These are phyloP conservation scores for Mycena rebaudengoi DNA, from an alignment of 768 basidiomycete genomes.

Conservation along the genomic window DNA sequence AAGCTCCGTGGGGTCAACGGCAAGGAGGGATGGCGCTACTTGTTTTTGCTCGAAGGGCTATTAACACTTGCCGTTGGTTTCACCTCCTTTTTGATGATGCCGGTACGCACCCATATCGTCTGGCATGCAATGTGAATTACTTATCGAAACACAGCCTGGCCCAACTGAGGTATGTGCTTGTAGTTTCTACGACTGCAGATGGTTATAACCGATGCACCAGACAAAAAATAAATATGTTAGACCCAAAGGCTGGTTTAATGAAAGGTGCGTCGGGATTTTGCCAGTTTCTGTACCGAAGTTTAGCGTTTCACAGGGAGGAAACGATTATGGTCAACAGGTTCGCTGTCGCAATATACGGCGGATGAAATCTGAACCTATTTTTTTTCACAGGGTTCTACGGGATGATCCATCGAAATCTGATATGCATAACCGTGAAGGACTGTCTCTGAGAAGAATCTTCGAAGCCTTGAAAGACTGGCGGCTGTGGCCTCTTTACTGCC, in stretches of 20 bases:
- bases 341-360: neutral
- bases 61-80: constrained; percentile 13
- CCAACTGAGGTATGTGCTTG: too few species aligned
- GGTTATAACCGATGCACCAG: too few species aligned
- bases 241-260: constrained; percentile 73
- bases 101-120: constrained; percentile 57
- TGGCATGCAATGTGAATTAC: constrained; percentile 48
- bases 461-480: constrained; percentile 64
- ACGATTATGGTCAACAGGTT: constrained; percentile 68
- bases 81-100: constrained; percentile 18
- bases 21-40: constrained; percentile 64
- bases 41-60: neutral
- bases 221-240: constrained; percentile 63
- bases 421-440: constrained; percentile 79
- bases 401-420: constrained; percentile 73
- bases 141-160: constrained; percentile 60
- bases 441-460: constrained; percentile 58
- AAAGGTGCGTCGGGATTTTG: constrained; percentile 47
- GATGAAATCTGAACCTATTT: neutral
- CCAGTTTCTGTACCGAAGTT: neutral
- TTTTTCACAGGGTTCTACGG: constrained; percentile 54
- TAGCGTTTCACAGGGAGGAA: constrained; percentile 54
- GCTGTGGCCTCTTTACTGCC: constrained; percentile 71
- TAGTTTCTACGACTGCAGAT: too few species aligned
- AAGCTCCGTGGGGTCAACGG: constrained; percentile 61